Conservation (phyloP, 2,329 filamentous ascomycete species). For the Daldinia sp. region DNA sequence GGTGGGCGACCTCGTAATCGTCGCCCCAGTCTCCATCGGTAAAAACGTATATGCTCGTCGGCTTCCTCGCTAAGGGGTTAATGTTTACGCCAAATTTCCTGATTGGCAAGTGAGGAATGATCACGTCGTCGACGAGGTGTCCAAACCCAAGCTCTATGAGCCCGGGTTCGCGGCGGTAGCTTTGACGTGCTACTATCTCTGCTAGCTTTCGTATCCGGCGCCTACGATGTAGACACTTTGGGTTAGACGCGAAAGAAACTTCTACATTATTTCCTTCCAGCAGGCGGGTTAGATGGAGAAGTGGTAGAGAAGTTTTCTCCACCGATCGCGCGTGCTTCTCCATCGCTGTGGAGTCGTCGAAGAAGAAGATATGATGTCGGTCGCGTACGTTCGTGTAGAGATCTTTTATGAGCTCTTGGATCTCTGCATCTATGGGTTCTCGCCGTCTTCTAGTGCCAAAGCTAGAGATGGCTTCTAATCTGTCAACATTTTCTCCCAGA, state of each 20-base stretch:
- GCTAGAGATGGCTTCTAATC: not conserved
- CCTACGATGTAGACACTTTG: not conserved
- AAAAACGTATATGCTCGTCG: constrained; percentile 37
- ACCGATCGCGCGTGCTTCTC: constrained; percentile 23
- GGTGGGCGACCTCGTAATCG: constrained; percentile 13
- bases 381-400: constrained; percentile 31
- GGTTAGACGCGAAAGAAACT: not conserved
- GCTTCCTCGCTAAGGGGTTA: constrained; percentile 15
- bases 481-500: not conserved
- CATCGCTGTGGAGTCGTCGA: constrained; percentile 43
- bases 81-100: not conserved
- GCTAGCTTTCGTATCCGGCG: not conserved
- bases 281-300: not conserved
- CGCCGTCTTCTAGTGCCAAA: not conserved
- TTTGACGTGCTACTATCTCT: not conserved
- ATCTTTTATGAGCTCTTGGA: not conserved
- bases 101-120: not conserved
- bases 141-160: not conserved
- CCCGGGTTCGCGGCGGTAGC: not conserved
- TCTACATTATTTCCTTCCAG: not conserved
- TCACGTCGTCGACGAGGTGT: not conserved
- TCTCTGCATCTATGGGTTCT: not conserved
- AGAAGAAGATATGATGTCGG: constrained; percentile 43
- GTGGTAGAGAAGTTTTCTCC: constrained; percentile 17
- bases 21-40: constrained; percentile 39